Conservation (phyloP, 2,329 filamentous ascomycete species). For the Macrophomina tecta region DNA sequence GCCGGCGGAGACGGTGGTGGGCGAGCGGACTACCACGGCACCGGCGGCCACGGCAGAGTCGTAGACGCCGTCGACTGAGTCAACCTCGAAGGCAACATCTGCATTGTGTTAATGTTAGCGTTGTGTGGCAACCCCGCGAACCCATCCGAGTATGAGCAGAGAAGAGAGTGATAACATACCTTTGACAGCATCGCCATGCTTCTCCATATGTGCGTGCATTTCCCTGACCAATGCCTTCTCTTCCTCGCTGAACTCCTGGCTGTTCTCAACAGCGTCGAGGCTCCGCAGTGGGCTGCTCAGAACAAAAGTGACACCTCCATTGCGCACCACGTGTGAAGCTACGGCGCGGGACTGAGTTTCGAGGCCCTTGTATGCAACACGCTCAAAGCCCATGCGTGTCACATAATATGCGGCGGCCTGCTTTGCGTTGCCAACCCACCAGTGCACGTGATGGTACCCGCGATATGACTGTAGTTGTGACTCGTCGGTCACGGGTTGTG, state of each 20-base stretch:
- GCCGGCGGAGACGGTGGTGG: constrained; percentile 58
- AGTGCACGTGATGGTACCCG: constrained; percentile 91
- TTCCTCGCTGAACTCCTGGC: constrained; percentile 46
- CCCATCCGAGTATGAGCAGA: too few relatives aligned
- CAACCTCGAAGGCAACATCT: constrained; percentile 93
- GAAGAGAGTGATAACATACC: constrained; percentile 33
- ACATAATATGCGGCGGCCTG: constrained; percentile 91
- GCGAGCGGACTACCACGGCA: constrained; percentile 67
- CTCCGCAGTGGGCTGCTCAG: constrained; percentile 79
- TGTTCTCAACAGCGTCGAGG: constrained; percentile 38
- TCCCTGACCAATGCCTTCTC: constrained; percentile 72
- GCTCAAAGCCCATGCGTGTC: constrained; percentile 83
- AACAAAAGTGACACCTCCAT: constrained; percentile 78
- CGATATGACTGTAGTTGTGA: constrained; percentile 58
- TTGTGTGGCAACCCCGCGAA: too few relatives aligned
- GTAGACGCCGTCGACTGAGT: constrained; percentile 84
- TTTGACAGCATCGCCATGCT: constrained; percentile 92
- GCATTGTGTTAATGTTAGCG: neutral
- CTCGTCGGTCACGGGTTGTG: constrained; percentile 17
- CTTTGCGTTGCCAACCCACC: constrained; percentile 97
- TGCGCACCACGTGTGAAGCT: constrained; percentile 83
- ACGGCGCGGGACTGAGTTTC: constrained; percentile 84
- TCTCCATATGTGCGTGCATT: constrained; percentile 82
- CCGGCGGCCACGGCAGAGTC: constrained; percentile 71
- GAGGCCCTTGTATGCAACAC: constrained; percentile 82